Percentiles rank a stretch among this genome's conserved stretches.
Conservation (phyloP, 2,329 filamentous ascomycete genomes). For the Neonectria coccinea region DNA sequence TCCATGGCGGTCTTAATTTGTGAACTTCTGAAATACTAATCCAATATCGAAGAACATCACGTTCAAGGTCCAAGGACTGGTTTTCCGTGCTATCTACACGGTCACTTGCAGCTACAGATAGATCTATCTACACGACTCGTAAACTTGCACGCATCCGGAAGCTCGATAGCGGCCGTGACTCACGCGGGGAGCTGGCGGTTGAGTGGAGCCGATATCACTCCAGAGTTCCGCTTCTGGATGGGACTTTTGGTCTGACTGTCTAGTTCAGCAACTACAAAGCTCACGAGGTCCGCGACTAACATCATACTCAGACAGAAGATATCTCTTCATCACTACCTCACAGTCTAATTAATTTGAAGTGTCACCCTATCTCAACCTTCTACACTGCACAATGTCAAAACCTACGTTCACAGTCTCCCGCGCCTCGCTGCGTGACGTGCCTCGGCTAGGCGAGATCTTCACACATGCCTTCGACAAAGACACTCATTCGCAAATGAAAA, state of each 20-base stretch:
- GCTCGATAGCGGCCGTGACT: conserved; percentile 6
- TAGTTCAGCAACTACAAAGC: background rate
- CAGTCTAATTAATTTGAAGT: background rate
- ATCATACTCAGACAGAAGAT: too few relatives aligned
- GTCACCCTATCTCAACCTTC: background rate
- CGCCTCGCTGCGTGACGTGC: background rate
- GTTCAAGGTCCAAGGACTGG: background rate
- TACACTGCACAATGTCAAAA: background rate
- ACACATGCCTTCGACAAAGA: conserved; percentile 47
- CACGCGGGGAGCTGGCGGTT: background rate
- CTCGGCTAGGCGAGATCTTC: conserved; percentile 1
- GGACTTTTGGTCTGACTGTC: background rate
- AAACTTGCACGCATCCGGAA: background rate
- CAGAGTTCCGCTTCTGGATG: background rate
- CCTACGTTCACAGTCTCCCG: conserved; percentile 1
- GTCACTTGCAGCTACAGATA: background rate
- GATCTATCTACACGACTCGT: background rate
- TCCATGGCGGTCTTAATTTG: too few relatives aligned
- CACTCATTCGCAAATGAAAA: conserved; percentile 53
- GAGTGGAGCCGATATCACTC: background rate
- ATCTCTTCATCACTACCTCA: too few relatives aligned
- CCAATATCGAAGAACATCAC: background rate
- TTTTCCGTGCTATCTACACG: background rate
- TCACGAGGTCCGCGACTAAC: too few relatives aligned
- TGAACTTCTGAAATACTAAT: background rate